These are phyloP conservation scores for Aspergillus persii DNA, from an alignment of 2,329 filamentous ascomycete species.

Conservation along the genomic window DNA sequence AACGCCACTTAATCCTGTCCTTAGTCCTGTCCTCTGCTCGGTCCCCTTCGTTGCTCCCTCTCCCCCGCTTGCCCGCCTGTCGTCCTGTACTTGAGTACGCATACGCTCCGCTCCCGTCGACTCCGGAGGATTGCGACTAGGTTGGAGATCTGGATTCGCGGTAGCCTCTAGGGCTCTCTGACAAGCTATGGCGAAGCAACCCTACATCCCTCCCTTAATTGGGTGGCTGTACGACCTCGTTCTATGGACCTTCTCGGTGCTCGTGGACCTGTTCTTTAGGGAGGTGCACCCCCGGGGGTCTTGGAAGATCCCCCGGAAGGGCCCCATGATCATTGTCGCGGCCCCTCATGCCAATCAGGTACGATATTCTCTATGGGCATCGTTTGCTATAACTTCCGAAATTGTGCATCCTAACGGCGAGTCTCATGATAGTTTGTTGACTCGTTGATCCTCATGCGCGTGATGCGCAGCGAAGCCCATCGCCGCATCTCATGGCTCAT, in stretches of 20 bases:
- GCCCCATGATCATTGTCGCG: constrained; percentile 91
- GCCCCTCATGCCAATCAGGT: constrained; percentile 96
- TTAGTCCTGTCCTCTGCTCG: background rate
- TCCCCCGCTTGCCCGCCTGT: background rate
- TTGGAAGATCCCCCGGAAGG: constrained; percentile 87
- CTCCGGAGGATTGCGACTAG: background rate
- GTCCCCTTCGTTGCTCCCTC: background rate
- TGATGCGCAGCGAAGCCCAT: constrained; percentile 79
- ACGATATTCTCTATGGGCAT: constrained; percentile 23
- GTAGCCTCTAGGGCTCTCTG: background rate
- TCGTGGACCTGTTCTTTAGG: constrained; percentile 96
- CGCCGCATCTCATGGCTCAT: constrained; percentile 90
- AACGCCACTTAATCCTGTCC: background rate
- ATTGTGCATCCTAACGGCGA: constrained; percentile 2
- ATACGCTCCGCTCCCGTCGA: background rate
- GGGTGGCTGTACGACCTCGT: constrained; percentile 52
- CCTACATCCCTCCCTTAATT: constrained; percentile 44
- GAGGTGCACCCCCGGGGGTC: constrained; percentile 93
- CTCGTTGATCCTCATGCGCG: constrained; percentile 87
- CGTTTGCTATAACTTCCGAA: background rate
- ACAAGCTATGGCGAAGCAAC: constrained; percentile 34
- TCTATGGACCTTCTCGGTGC: constrained; percentile 56
- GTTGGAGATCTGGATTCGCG: background rate
- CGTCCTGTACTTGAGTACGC: background rate
- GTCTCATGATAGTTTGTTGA: constrained; percentile 73